phyloP scores from a whole-genome alignment of 2,329 filamentous ascomycete species.

The Neofusicoccum ribis region DNA sequence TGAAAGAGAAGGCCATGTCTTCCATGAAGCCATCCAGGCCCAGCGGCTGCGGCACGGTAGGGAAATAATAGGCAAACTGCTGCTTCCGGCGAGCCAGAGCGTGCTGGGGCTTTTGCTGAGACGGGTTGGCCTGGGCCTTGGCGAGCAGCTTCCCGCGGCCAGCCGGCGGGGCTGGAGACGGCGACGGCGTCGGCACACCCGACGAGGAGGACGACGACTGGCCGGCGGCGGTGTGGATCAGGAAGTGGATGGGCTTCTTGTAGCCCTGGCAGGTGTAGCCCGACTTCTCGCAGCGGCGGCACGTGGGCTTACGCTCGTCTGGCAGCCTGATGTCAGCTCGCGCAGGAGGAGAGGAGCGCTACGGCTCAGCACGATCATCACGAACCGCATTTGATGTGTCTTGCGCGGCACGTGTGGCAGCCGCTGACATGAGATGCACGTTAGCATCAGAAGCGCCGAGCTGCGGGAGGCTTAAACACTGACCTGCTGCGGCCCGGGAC shows the following conservation, averaged over 20 bases:
- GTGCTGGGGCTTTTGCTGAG: background rate
- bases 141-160: background rate
- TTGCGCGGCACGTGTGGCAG: constrained; percentile 20
- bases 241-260: constrained; percentile 22
- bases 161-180: background rate
- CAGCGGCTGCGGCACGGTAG: constrained; percentile 19
- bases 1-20: constrained; percentile 23
- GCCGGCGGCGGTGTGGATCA: constrained; percentile 15
- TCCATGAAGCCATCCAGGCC: constrained; percentile 21
- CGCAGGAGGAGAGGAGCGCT: background rate
- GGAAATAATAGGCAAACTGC: constrained; percentile 6
- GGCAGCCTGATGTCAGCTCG: background rate
- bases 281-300: constrained; percentile 22
- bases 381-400: constrained; percentile 21
- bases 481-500: constrained; percentile 19
- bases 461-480: background rate
- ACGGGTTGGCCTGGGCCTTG: background rate
- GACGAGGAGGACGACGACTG: background rate
- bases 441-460: background rate
- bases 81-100: background rate
- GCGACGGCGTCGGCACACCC: background rate
- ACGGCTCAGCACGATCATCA: background rate
- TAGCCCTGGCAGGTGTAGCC: constrained; percentile 24
- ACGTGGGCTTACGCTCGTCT: constrained; percentile 25
- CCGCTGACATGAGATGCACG: background rate